These are phyloP conservation scores for Articulospora tetracladia DNA, from an alignment of 495 filamentous ascomycete genomes.

Conservation along the genomic window DNA sequence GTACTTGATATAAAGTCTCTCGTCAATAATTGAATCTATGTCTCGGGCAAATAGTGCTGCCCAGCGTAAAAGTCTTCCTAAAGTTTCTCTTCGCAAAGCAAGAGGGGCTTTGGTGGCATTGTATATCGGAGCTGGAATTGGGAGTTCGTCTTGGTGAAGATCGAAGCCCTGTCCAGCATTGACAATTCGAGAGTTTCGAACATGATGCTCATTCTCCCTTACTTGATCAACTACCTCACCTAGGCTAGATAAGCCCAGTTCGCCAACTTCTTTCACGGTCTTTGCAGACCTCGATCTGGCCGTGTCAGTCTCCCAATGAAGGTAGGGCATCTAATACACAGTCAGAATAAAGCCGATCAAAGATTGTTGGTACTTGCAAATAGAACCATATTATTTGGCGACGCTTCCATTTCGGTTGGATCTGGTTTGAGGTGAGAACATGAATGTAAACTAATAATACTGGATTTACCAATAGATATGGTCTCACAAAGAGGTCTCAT, in stretches of 20 bases:
- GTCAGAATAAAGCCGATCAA: not conserved
- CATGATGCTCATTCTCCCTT: not conserved
- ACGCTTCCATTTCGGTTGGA: constrained; percentile 9
- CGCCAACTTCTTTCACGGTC: not conserved
- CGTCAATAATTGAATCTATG: not conserved
- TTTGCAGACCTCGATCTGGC: not conserved
- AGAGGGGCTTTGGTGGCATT: not conserved
- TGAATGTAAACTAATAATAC: constrained; percentile 24
- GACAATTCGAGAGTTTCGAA: not conserved
- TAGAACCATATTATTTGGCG: constrained; percentile 33
- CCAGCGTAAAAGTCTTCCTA: not conserved
- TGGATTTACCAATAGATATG: not conserved
- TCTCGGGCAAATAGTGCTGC: not conserved
- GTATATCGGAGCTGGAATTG: not conserved
- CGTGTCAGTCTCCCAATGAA: constrained; percentile 60
- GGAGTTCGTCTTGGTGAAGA: not conserved
- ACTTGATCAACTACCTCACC: not conserved
- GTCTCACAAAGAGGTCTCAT: constrained; percentile 28
- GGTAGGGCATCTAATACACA: constrained; percentile 53
- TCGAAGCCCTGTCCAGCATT: not conserved
- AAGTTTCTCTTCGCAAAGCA: not conserved
- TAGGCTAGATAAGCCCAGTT: not conserved
- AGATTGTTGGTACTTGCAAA: constrained; percentile 28
- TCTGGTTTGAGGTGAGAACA: constrained; percentile 20
- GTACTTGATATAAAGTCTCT: not conserved